Evolutionary conservation across 169 alveolate genomes (phyloP).

Genomic region (Prorocentrum cordatum): DNA sequence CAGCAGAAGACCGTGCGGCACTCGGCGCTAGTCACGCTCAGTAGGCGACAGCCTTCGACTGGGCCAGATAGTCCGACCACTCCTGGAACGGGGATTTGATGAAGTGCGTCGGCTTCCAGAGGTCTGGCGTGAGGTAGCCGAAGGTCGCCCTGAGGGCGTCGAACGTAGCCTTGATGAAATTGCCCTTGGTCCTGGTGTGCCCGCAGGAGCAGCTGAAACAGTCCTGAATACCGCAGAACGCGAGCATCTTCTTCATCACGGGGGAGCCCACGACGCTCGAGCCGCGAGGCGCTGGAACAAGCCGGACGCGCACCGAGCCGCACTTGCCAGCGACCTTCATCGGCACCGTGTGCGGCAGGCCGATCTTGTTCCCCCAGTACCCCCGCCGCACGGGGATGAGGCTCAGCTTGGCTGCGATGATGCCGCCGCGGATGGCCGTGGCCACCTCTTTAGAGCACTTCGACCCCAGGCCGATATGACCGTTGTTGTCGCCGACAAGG

Average conservation of each 20-base stretch:
- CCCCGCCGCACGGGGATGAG: slow-evolving; percentile 99
- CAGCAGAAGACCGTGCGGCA: too few relatives aligned
- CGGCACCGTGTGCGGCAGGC: slow-evolving; percentile 99
- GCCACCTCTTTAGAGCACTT: slow-evolving; percentile 99
- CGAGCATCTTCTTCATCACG: slow-evolving; percentile 66
- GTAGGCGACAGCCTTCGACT: too few relatives aligned
- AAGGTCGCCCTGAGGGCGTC: slow-evolving; percentile 87
- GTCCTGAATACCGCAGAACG: slow-evolving; percentile 98
- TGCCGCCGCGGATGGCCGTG: slow-evolving; percentile 99
- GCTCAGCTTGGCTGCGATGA: slow-evolving; percentile 96
- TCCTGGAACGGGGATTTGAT: slow-evolving; percentile 89
- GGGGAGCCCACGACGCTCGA: slow-evolving; percentile 67
- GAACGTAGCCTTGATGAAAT: slow-evolving; percentile 51
- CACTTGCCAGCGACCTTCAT: slow-evolving; percentile 98
- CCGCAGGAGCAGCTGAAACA: slow-evolving; percentile 97
- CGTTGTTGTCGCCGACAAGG: slow-evolving; percentile 90
- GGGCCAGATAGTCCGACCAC: slow-evolving; percentile 88
- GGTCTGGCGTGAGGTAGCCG: slow-evolving; percentile 99
- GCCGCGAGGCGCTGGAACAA: slow-evolving; percentile 99
- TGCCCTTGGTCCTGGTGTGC: slow-evolving; percentile 93
- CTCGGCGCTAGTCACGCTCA: too few relatives aligned
- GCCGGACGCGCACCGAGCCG: slow-evolving; percentile 99
- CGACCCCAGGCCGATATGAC: slow-evolving; percentile 77
- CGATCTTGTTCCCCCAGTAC: slow-evolving; percentile 99
- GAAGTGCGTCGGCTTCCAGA: slow-evolving; percentile 88